Base-by-base conservation (phyloP, 139 green algal genomes). In the Axilococcus clingmanii region DNA sequence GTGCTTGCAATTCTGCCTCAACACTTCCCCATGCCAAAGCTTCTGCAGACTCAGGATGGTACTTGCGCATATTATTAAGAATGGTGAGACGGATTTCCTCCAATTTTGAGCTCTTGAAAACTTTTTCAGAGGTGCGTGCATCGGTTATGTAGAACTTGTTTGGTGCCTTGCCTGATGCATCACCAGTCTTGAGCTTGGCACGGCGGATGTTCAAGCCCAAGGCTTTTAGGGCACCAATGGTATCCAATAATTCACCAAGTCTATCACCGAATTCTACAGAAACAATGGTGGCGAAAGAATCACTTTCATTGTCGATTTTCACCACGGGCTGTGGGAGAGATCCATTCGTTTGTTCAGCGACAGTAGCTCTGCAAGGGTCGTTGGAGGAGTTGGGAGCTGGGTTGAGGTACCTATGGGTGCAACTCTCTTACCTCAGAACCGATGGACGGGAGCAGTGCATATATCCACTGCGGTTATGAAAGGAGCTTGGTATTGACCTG, bases 1-100 rank as follows among this genome's bases (percentile, higher is more conserved):
- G n/a, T n/a, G n/a, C n/a, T n/a, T n/a, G n/a, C n/a, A n/a, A n/a
- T 19, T 45, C 29, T 40, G 61, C 63, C 36, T 30, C 35, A 42
- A 36, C 6, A 20, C 37, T 22, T 20, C 55, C 70, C 53, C 52
- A 76, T 1, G 48, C 61, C 35, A 80, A 58, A 23, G 72, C 51
- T 25, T 71, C 57, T 20, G 36, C 48, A 7, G 43, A 57, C 57
- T 94, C 88, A 4, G 89, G 89, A 71, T 93, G 86, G 54, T 74
- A 94, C 11, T 77, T 46, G 7, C 87, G 50, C 49, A 95, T 71
- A 53, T 77, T 88, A 40, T 78, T 79, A 14, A 96, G 68, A 52
- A 97, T 85, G 7, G 87, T 95, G 51, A 91, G 65, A 28, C 87
- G 80, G 43, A 96, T 94, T 60, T 89, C 75, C 72, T 96, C 87